Conservation (phyloP, 345 rosid species). For the Draba incana region DNA sequence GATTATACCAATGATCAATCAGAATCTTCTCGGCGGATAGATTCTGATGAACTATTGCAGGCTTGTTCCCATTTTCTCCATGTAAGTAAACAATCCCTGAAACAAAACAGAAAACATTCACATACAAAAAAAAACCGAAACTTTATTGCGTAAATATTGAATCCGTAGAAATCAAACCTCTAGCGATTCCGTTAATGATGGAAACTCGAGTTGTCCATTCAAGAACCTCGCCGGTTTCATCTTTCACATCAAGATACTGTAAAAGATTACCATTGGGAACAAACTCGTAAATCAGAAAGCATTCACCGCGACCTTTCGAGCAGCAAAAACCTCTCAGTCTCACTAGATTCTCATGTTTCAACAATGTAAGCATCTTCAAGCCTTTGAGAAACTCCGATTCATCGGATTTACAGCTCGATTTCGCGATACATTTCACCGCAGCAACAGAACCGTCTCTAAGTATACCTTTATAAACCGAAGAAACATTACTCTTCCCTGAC, state of each 20-base stretch:
- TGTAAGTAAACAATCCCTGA: slow-evolving; percentile 82
- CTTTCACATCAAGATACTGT: slow-evolving; percentile 74
- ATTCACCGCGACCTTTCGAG: slow-evolving; percentile 93
- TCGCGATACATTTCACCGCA: slow-evolving; percentile 74
- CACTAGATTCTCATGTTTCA: slow-evolving; percentile 82
- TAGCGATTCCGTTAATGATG: slow-evolving; percentile 79
- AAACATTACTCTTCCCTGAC: slow-evolving; percentile 74
- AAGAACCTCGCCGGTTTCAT: slow-evolving; percentile 62
- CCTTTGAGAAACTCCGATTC: slow-evolving; percentile 85
- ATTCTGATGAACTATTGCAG: slow-evolving; percentile 75
- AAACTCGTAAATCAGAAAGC: slow-evolving; percentile 81
- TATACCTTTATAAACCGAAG: slow-evolving; percentile 77
- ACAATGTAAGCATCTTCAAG: slow-evolving; percentile 63
- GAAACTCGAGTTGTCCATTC: slow-evolving; percentile 87
- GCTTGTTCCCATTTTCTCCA: slow-evolving; percentile 63
- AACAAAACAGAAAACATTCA: slow-evolving; percentile 2
- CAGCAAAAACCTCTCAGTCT: slow-evolving; percentile 92
- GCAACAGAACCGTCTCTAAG: slow-evolving; percentile 85
- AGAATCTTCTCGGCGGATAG: slow-evolving; percentile 84
- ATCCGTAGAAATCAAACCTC: slow-evolving; percentile 52
- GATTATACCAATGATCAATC: slow-evolving; percentile 66
- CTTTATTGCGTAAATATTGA: not conserved
- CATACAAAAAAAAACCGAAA: not conserved
- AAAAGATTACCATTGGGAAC: slow-evolving; percentile 81
- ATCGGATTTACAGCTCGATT: slow-evolving; percentile 82